Evolutionary conservation across 2,329 filamentous ascomycete genomes (phyloP).

Genomic region (Pseudomassariella vexata): DNA sequence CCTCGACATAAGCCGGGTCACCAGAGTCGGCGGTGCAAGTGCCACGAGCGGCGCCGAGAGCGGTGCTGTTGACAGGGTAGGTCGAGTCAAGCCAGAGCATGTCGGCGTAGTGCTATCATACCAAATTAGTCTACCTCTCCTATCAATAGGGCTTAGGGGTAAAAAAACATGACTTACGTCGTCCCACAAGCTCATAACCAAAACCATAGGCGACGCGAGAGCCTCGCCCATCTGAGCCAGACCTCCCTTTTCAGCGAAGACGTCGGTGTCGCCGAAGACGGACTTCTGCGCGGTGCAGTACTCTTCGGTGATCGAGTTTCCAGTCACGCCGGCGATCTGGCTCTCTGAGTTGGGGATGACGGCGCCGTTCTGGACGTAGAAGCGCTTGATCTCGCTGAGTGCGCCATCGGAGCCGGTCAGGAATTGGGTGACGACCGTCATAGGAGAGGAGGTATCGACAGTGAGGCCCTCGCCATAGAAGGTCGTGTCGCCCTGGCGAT

Average conservation of each 20-base stretch:
- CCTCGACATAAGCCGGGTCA: constrained; percentile 36
- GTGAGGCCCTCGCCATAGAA: constrained; percentile 53
- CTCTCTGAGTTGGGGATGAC: constrained; percentile 32
- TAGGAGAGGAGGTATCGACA: constrained; percentile 46
- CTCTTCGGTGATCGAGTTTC: constrained; percentile 38
- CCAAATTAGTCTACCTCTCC: not conserved
- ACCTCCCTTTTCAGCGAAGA: constrained; percentile 47
- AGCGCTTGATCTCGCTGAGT: constrained; percentile 49
- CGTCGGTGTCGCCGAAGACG: constrained; percentile 44
- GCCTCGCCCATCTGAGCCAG: constrained; percentile 45
- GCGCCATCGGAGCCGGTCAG: constrained; percentile 33
- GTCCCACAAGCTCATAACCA: constrained; percentile 56
- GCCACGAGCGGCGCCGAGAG: constrained; percentile 38
- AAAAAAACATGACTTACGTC: constrained; percentile 26
- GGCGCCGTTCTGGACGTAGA: constrained; percentile 54
- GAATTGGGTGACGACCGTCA: constrained; percentile 59
- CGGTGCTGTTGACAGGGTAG: constrained; percentile 38
- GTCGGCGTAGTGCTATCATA: constrained; percentile 13
- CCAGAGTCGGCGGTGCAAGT: constrained; percentile 40
- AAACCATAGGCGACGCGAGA: constrained; percentile 50
- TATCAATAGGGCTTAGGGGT: not conserved
- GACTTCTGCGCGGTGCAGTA: constrained; percentile 52
- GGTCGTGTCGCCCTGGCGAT: constrained; percentile 51
- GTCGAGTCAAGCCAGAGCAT: constrained; percentile 54
- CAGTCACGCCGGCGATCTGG: constrained; percentile 20